phyloP scores from a whole-genome alignment of 352 stramenopile species.

The Pythium myriotylum region DNA sequence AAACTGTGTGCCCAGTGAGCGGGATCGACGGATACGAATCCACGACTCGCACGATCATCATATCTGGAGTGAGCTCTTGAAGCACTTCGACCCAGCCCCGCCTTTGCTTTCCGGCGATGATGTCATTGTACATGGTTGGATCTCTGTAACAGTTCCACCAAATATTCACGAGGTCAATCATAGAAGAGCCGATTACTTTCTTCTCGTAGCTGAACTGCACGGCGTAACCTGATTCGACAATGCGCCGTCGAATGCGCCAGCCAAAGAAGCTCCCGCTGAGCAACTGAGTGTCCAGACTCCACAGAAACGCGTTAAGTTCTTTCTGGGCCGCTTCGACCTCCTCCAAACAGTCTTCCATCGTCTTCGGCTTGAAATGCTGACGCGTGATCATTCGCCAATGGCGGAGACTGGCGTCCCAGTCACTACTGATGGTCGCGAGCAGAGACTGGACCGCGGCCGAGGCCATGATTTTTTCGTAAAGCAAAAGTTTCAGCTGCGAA shows the following conservation, averaged over 20 bases:
- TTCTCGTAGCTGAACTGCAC: constrained; percentile 16
- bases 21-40: background rate
- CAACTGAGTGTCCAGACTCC: constrained; percentile 2
- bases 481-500: background rate
- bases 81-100: constrained; percentile 2
- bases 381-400: constrained; percentile 1
- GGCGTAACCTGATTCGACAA: too few species aligned
- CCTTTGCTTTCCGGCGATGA: background rate
- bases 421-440: background rate
- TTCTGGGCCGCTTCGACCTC: constrained; percentile 10
- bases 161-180: background rate
- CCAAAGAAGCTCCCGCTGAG: background rate
- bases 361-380: constrained; percentile 2
- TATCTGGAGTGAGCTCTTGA: background rate
- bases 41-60: constrained; percentile 2
- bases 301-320: constrained; percentile 4
- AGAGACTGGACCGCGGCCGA: background rate
- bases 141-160: constrained; percentile 1
- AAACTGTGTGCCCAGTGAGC: background rate
- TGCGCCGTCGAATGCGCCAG: too few species aligned
- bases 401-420: background rate
- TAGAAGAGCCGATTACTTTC: background rate
- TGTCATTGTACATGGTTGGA: background rate
- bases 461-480: constrained; percentile 5
- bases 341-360: background rate